Evolutionary conservation across 805 yeast genomes (phyloP).

Genomic region (Saturnispora saitoi): DNA sequence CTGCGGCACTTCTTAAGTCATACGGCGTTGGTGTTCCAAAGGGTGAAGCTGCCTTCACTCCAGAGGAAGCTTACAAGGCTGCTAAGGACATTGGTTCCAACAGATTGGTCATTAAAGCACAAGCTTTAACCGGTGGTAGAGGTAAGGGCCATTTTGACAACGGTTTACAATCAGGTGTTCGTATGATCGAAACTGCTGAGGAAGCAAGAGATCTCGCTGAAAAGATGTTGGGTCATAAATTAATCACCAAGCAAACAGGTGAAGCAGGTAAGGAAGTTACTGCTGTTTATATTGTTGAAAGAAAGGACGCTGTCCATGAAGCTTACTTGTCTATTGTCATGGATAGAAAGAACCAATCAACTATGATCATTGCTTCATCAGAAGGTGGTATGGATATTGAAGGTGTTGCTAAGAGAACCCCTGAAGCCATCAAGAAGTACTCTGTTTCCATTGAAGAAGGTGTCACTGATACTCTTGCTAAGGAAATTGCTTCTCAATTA

Average conservation of each 20-base stretch:
- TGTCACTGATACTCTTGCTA: slow-evolving; percentile 69
- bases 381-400: slow-evolving; percentile 99
- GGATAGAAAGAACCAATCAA: slow-evolving; percentile 87
- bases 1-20: slow-evolving; percentile 71
- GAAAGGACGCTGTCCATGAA: slow-evolving; percentile 89
- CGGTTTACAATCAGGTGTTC: slow-evolving; percentile 95
- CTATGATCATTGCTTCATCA: slow-evolving; percentile 89
- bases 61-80: slow-evolving; percentile 76
- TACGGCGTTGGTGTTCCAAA: slow-evolving; percentile 88
- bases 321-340: slow-evolving; percentile 90
- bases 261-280: slow-evolving; percentile 95
- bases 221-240: slow-evolving; percentile 85
- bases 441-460: slow-evolving; percentile 70
- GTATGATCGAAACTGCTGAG: slow-evolving; percentile 73
- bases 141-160: slow-evolving; percentile 97
- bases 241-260: slow-evolving; percentile 97
- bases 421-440: slow-evolving; percentile 86
- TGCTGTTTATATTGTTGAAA: slow-evolving; percentile 92
- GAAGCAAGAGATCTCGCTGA: slow-evolving; percentile 81
- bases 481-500: slow-evolving; percentile 65
- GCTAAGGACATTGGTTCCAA: slow-evolving; percentile 70
- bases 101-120: slow-evolving; percentile 94
- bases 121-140: slow-evolving; percentile 98
- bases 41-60: slow-evolving; percentile 85
- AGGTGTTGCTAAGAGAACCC: slow-evolving; percentile 90